Base-by-base conservation (phyloP, 768 basidiomycete genomes). In the Tubosaeta sp. region DNA sequence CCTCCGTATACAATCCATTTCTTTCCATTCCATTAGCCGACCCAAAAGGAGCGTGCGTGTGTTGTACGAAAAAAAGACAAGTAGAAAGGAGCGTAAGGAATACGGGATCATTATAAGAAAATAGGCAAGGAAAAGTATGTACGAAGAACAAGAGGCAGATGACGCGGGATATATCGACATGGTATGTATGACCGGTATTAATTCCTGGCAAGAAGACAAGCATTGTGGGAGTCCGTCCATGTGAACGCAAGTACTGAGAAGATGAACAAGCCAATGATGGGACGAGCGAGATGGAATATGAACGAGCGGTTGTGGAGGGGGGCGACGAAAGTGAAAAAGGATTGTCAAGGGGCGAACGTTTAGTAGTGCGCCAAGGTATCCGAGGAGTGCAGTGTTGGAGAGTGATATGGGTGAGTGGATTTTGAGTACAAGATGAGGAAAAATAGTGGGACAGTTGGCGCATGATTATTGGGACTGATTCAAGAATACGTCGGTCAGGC, bases 381-480 rank as follows among this genome's bases (percentile, higher is more conserved):
- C 46, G 48, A 16, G 10, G 14, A 17, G 26, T n/a, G 27, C n/a
- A 10, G 26, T 17, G 16, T 37, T n/a, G 35, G 35, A n/a, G n/a
- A 37, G 7, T 34, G 34, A n/a, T 29, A 26, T 25, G 14, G 27
- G 37, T 41, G 38, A 45, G 55, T 65, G 53, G 43, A 27, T 35
- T 22, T 50, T 16, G 53, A 53, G 51, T 64, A 65, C 62, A 63
- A 27, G 33, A 31, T 38, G 35, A 48, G 50, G 29, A 29, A 43
- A 4, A 34, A 46, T 31, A 41, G 27, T 43, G 22, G 34, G 46
- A 52, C 37, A 35, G 6, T 27, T 43, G 7, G 47, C 25, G 22
- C 39, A 39, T 41, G 26, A 51, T 33, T 26, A 10, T 6, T 26
- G 26, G 25, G 16, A 7, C 12, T 27, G 27, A 16, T 29, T n/a